Evolutionary conservation across 352 stramenopile genomes (phyloP).

Genomic region (Phytophthora foliorum): DNA sequence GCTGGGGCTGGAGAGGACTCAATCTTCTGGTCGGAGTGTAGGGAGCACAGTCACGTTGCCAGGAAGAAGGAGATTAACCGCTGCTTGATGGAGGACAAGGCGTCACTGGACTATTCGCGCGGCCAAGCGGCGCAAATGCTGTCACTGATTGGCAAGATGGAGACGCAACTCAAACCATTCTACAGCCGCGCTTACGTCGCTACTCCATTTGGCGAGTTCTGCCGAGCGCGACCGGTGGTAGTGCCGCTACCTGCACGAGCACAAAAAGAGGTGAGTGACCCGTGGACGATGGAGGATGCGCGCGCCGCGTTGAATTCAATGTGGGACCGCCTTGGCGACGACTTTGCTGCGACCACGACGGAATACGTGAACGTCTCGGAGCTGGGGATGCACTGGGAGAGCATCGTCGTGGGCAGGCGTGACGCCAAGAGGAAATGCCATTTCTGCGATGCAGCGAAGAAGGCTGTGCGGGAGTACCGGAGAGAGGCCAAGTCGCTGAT

Average conservation of each 20-base stretch:
- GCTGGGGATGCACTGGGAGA: conserved; percentile 64
- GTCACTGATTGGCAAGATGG: conserved; percentile 39
- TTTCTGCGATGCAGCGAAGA: conserved; percentile 48
- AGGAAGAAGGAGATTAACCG: conserved; percentile 35
- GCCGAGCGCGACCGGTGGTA: conserved; percentile 37
- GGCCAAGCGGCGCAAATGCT: conserved; percentile 43
- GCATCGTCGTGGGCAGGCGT: conserved; percentile 31
- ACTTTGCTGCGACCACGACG: conserved; percentile 36
- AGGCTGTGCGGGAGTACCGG: conserved; percentile 51
- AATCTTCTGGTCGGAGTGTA: conserved; percentile 32
- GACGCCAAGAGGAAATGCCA: conserved; percentile 35
- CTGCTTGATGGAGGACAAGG: conserved; percentile 37
- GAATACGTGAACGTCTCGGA: conserved; percentile 61
- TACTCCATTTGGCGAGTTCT: conserved; percentile 48
- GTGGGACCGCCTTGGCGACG: conserved; percentile 45
- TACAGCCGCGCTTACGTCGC: conserved; percentile 36
- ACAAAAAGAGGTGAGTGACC: conserved; percentile 5
- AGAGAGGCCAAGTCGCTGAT: conserved; percentile 47
- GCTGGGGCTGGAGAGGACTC: conserved; percentile 11
- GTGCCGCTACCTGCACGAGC: conserved; percentile 24
- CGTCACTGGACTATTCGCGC: conserved; percentile 17
- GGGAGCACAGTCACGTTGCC: conserved; percentile 22
- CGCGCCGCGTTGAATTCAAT: conserved; percentile 33
- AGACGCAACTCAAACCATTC: conserved; percentile 35
- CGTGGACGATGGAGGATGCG: conserved; percentile 43